Evolutionary conservation across 345 rosid species (phyloP).

Genomic region (Populus nigra): DNA sequence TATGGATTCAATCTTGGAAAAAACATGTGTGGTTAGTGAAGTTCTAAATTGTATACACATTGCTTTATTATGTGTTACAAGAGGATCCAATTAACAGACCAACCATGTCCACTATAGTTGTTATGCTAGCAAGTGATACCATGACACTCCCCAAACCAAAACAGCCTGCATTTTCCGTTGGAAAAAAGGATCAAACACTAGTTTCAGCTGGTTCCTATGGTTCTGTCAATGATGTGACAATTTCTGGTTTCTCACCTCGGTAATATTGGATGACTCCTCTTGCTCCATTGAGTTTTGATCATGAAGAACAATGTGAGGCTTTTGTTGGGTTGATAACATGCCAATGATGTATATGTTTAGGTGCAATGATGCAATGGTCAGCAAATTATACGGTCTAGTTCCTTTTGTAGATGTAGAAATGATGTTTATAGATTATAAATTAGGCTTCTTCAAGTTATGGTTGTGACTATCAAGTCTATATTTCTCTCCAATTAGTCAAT

Average conservation of each 20-base stretch:
- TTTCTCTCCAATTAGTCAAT: too few species aligned
- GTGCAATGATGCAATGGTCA: too few species aligned
- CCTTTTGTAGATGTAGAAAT: too few species aligned
- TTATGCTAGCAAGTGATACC: conserved; percentile 28
- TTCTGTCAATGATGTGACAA: background rate
- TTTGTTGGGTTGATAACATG: too few species aligned
- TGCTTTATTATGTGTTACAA: conserved; percentile 35
- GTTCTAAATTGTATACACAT: conserved; percentile 29
- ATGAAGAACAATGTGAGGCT: too few species aligned
- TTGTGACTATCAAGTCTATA: too few species aligned
- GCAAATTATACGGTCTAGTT: too few species aligned
- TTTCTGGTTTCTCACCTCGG: background rate
- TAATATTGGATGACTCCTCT: background rate
- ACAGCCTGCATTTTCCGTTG: conserved; percentile 26
- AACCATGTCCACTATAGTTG: conserved; percentile 26
- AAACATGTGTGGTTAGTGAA: background rate
- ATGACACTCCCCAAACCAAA: conserved; percentile 16
- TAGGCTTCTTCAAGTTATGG: too few species aligned
- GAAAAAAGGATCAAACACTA: too few species aligned
- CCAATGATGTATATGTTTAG: too few species aligned
- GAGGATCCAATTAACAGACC: conserved; percentile 30
- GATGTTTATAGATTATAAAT: too few species aligned
- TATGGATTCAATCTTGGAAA: conserved; percentile 1
- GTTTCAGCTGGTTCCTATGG: background rate
- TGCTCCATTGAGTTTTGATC: background rate